Conservation (phyloP, 2,329 filamentous ascomycete species). For the Colletotrichum chrysophilum region DNA sequence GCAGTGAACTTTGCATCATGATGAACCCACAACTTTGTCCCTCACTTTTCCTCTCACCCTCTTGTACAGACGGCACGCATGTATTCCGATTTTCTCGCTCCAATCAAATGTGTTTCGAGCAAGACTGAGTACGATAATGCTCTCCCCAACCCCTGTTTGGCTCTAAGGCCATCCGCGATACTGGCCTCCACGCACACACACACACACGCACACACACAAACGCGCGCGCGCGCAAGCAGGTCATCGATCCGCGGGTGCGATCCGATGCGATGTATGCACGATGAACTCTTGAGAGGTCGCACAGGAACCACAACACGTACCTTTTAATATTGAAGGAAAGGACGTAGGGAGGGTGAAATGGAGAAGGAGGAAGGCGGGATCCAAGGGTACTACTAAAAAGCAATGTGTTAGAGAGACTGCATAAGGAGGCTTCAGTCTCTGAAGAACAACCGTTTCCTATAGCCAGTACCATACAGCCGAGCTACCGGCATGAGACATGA, state of each 20-base stretch:
- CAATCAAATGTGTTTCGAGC: neutral
- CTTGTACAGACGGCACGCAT: neutral
- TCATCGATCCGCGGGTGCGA: neutral
- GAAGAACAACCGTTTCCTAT: neutral
- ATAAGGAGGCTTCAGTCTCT: neutral
- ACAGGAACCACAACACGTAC: neutral
- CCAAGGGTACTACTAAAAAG: neutral
- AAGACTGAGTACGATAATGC: neutral
- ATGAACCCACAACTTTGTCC: neutral
- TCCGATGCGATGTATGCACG: neutral
- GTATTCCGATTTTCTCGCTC: neutral
- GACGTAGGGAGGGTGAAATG: neutral
- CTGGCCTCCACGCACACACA: neutral
- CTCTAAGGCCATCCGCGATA: neutral
- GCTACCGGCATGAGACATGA: neutral
- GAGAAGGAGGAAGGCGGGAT: neutral
- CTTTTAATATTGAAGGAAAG: neutral
- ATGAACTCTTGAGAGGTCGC: neutral
- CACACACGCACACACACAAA: neutral
- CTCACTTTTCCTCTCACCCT: neutral
- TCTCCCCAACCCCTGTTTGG: neutral
- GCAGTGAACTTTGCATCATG: neutral
- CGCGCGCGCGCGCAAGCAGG: neutral
- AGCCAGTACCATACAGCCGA: neutral
- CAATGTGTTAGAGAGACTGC: neutral